Base-by-base conservation (phyloP, 2,329 filamentous ascomycete species). In the Penicillium sp. region DNA sequence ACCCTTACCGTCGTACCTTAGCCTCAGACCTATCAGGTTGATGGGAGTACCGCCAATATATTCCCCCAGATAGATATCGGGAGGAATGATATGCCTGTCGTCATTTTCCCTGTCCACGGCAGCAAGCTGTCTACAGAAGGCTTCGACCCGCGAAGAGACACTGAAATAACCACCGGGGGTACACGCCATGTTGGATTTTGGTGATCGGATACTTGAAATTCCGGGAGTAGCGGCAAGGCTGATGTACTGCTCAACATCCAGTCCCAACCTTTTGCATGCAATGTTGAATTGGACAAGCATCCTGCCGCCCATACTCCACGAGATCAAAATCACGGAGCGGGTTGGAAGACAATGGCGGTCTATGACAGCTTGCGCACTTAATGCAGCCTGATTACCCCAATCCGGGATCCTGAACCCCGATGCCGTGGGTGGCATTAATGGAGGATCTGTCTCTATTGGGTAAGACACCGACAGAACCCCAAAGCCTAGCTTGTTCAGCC, bases 381-480 rank as follows among this genome's bases (percentile, higher is more conserved):
- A 42, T 5, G 63, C 59, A 7, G 58, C 56, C 39, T 64, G 63
- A 18, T 42, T 47, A 19, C 61, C 63, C 63, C 61, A 65, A 19
- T 62, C 58, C 2, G 33, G 44, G 13, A 61, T 56, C 14, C 54
- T 51, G 39, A 62, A 64, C 11, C 49, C 23, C 2, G 55, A 39
- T 5, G 47, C 52, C n/a, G 28, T 54, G 6, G 44, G 11, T 29
- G 61, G 55, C 43, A 64, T 58, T 11, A 65, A 42, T 10, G 51
- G 39, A 1, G 55, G 54, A 13, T 48, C 43, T 5, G 47, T 58
- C 9, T 65, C 61, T 2, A 63, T 47, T 3, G 63, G 63, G 40
- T 64, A 65, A 2, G 63, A 65, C 14, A 65, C 31, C 8, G 59
- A 62, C 18, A 65, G 48, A 14, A 64, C 48, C 4, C 52, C 52